Evolutionary conservation across 1,284 basidiomycete species (phyloP), one percentile per base, ranked within the genome.

Genomic region (Sanghuangporus baumii): DNA sequence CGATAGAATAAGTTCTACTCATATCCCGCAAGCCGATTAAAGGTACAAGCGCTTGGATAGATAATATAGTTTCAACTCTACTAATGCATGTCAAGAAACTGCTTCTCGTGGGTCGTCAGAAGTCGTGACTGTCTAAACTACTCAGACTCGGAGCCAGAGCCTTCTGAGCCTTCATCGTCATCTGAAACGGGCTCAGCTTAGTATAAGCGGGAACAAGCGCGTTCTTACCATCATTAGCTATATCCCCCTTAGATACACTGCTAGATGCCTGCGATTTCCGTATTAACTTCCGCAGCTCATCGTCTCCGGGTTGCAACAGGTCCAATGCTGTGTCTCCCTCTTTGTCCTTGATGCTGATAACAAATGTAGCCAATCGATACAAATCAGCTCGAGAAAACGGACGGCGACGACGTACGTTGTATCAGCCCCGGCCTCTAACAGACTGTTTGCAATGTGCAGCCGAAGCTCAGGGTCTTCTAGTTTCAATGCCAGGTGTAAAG

Each of bases 361-460:
- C 38, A 41, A 56, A 20, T 14, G 41, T 14, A 52, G 36, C 16
- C 61, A 36, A 55, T 26, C 7, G 7, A 51, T 23, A 51, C 11
- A 51, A 14, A 23, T 11, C 26, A 31, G 26, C 26, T 11, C 7
- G 20, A 51, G 8, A 1, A 6, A 26, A 51, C n/a, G 50, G 16
- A 26, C 55, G 26, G 26, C 11, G 34, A 14, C n/a, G 1, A 75
- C 84, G 66, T 67, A 91, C 89, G 73, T 79, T 2, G 81, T 83
- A 73, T 91, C 85, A 1, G 91, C 90, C 3, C 91, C 91, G 1
- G 90, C 89, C 1, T 93, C 91, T 3, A 93, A 74, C 57, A 94
- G 74, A 64, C 81, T 85, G 66, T 84, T 80, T 23, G 89, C 84
- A 63, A 88, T 73, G 56, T 75, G 69, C 55, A 70, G 69, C 46